phyloP scores from a whole-genome alignment of 129 eudicot genomes.

The Arctium lappa region DNA sequence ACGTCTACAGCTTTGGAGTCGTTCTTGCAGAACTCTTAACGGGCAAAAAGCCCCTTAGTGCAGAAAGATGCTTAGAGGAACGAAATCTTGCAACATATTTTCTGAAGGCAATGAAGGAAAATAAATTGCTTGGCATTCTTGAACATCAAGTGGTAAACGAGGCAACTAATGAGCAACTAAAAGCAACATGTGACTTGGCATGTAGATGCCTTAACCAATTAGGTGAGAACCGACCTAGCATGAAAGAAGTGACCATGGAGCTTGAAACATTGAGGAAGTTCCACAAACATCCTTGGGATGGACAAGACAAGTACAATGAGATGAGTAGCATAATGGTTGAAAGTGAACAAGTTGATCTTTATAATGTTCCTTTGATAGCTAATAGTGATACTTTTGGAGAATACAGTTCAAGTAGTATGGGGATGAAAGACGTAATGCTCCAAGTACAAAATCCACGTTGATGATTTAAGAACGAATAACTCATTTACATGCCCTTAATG shows the following conservation, averaged over 20 bases:
- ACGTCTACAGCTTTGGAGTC: conserved; percentile 47
- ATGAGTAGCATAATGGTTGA: conserved; percentile 17
- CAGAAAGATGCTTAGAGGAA: conserved; percentile 18
- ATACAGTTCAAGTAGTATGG: neutral
- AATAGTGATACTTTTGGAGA: conserved; percentile 6
- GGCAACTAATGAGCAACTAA: conserved; percentile 38
- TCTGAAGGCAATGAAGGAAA: conserved; percentile 29
- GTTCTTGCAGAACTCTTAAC: conserved; percentile 45
- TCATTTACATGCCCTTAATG: no score
- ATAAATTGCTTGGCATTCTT: conserved; percentile 35
- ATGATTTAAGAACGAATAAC: neutral
- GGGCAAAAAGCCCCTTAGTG: conserved; percentile 26
- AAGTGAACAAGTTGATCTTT: conserved; percentile 17
- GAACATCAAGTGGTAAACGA: conserved; percentile 31
- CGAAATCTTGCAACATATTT: conserved; percentile 40
- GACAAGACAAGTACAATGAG: conserved; percentile 13
- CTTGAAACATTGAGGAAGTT: conserved; percentile 39
- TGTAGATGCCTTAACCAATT: conserved; percentile 37
- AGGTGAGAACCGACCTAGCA: conserved; percentile 48
- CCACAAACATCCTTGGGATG: conserved; percentile 35
- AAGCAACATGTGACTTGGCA: conserved; percentile 25
- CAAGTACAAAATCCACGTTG: neutral
- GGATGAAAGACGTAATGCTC: neutral
- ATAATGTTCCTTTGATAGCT: neutral
- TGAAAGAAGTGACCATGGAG: conserved; percentile 48